Conservation (phyloP, 2,329 filamentous ascomycete genomes). For the Fusarium solani-melongenae region DNA sequence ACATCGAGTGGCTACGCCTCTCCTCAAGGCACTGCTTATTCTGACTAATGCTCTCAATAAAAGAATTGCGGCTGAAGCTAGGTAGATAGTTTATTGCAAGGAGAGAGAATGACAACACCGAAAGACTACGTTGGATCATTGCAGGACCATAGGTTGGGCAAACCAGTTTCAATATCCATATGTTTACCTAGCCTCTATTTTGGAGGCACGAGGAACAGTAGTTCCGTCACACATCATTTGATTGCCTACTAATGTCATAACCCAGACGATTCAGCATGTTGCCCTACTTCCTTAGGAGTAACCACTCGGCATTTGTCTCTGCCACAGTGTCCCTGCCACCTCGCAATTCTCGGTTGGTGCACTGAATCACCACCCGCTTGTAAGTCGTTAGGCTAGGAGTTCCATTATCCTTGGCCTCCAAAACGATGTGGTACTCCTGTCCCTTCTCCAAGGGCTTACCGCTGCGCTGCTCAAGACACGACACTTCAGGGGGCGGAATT, state of each 20-base stretch:
- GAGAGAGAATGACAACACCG: too few species aligned
- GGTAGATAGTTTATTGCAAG: neutral
- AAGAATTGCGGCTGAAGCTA: neutral
- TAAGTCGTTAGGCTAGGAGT: neutral
- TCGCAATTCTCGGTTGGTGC: neutral
- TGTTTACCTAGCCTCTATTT: neutral
- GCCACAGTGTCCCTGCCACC: neutral
- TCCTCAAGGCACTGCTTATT: neutral
- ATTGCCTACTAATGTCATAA: neutral
- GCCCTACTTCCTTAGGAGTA: neutral
- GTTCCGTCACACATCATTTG: fast-evolving
- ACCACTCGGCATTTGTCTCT: neutral
- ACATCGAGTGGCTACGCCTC: neutral
- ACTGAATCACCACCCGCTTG: neutral
- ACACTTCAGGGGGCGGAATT: neutral
- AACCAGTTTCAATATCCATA: neutral
- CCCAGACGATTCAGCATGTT: neutral
- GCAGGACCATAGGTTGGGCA: too few species aligned
- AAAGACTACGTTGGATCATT: too few species aligned
- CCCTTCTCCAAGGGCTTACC: neutral
- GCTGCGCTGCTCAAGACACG: neutral
- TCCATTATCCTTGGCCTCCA: neutral
- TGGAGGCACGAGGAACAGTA: fast-evolving
- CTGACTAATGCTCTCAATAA: neutral
- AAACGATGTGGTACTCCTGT: neutral